phyloP scores from a whole-genome alignment of 495 filamentous ascomycete genomes.

The Podospora pseudocomata region DNA sequence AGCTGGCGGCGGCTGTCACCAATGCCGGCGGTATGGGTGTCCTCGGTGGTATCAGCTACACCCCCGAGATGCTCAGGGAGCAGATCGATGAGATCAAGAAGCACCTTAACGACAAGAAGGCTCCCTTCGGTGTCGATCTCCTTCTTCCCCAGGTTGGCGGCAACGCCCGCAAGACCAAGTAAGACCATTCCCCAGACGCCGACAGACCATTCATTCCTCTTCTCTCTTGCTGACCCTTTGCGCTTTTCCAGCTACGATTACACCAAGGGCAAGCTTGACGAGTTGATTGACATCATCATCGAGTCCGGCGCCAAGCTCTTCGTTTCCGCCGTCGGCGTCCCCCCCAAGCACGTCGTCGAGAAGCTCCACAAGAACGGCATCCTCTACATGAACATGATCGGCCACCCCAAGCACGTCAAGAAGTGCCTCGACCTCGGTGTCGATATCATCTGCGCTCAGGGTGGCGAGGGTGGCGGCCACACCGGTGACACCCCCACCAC shows the following conservation, averaged over 20 bases:
- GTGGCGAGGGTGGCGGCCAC: conserved; percentile 78
- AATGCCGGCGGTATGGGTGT: conserved; percentile 97
- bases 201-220: background rate
- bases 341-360: conserved; percentile 83
- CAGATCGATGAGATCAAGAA: conserved; percentile 94
- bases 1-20: conserved; percentile 93
- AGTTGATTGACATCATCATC: conserved; percentile 89
- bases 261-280: conserved; percentile 95
- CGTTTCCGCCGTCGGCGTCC: conserved; percentile 93
- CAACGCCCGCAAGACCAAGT: conserved; percentile 92
- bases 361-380: conserved; percentile 81
- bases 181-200: conserved; percentile 26
- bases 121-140: conserved; percentile 97
- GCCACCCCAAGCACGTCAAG: conserved; percentile 96
- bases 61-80: conserved; percentile 91
- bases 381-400: conserved; percentile 99
- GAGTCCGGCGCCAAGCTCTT: conserved; percentile 86
- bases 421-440: conserved; percentile 89
- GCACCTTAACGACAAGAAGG: conserved; percentile 86
- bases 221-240: conserved; percentile 15
- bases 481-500: conserved; percentile 72
- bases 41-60: conserved; percentile 94
- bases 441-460: conserved; percentile 84
- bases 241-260: conserved; percentile 85
- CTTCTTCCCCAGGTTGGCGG: conserved; percentile 93